phyloP scores from a whole-genome alignment of 208 protist genomes.

The Trypanosoma melophagium region DNA sequence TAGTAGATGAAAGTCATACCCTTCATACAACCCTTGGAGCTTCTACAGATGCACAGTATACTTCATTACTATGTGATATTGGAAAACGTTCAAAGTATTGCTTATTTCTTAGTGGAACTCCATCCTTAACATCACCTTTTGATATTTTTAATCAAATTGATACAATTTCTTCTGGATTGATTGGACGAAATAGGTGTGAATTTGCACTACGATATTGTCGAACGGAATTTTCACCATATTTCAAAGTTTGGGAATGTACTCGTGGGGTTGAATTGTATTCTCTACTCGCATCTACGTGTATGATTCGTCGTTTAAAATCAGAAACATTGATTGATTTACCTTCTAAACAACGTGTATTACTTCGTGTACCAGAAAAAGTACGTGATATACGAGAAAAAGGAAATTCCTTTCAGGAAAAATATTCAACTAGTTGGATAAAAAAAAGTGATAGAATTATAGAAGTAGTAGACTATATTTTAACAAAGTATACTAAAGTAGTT shows the following conservation, averaged over 20 bases:
- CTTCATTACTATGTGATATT: conserved; percentile 40
- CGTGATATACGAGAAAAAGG: background rate
- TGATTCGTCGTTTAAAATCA: conserved; percentile 69
- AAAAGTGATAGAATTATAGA: conserved; percentile 63
- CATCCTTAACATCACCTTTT: conserved; percentile 59
- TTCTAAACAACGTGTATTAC: conserved; percentile 58
- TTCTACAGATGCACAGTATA: conserved; percentile 64
- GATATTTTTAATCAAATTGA: conserved; percentile 82
- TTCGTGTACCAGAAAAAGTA: conserved; percentile 41
- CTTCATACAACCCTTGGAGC: conserved; percentile 70
- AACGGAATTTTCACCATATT: conserved; percentile 49
- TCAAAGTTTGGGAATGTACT: conserved; percentile 43
- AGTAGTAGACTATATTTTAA: conserved; percentile 53
- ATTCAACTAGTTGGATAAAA: conserved; percentile 51
- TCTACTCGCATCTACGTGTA: conserved; percentile 45
- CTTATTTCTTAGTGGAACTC: conserved; percentile 74
- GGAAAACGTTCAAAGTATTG: conserved; percentile 48
- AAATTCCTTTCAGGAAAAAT: conserved; percentile 56
- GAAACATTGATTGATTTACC: conserved; percentile 76
- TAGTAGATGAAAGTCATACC: conserved; percentile 81
- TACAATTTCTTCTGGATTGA: conserved; percentile 48
- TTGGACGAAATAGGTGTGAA: conserved; percentile 57
- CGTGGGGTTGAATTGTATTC: conserved; percentile 50
- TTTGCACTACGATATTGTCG: conserved; percentile 76
- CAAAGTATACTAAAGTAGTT: conserved; percentile 62